Base-by-base conservation (phyloP, 495 filamentous ascomycete species). In the Talaromyces wortmannii region DNA sequence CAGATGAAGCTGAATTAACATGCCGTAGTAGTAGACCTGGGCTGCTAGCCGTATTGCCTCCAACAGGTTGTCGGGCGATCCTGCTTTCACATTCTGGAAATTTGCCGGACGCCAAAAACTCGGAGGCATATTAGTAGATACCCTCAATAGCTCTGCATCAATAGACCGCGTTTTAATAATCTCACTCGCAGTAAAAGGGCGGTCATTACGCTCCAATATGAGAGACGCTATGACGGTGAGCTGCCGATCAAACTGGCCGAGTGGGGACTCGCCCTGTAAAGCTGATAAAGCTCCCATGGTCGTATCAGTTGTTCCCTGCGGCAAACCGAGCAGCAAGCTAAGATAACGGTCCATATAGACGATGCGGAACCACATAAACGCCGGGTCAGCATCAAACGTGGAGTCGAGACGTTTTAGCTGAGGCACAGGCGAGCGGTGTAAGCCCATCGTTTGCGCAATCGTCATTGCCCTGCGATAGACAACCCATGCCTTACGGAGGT, bases 301-400 rank as follows among this genome's bases (percentile, higher is more conserved):
- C 0, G 53, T 31, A 46, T 80, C 75, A 12, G 52, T 31, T 7
- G 70, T 62, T 10, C 57, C 61, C 52, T 75, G 70, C 3, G 79
- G 74, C 8, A 81, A 61, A 15, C 79, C 79, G 0, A 81, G 61
- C 23, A 76, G 61, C 13, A 81, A 55, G n/a, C 72, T 74, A 6
- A 78, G 51, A 40, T 75, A 68, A 11, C 77, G 74, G 50, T 82
- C 79, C 31, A 60, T 33, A 42, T 54, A 43, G n/a, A 59, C 52
- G 6, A 70, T 63, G 23, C 65, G 61, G 48, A 63, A 60, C 57
- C 65, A 70, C 11, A 70, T 55, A 36, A 58, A 40, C 11, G 61
- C 55, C 30, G 65, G 58, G 32, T 70, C n/a, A 15, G 47, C 50
- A 50, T 57, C 45, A 7, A 59, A 62, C 10, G 61, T 29, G 1